phyloP scores from a whole-genome alignment of 306 rosid species.

The Lupinus albus region DNA sequence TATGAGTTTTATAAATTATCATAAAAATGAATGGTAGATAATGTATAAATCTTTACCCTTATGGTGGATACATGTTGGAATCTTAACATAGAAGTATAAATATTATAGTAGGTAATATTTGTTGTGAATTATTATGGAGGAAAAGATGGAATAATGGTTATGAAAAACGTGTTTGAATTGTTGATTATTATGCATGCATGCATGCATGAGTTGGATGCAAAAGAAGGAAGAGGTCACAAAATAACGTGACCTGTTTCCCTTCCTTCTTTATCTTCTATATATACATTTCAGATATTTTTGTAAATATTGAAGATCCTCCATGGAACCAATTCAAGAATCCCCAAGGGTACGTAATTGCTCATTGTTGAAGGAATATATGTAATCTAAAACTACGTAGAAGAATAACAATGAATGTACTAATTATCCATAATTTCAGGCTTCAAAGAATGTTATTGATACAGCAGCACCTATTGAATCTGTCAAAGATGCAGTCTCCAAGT shows the following conservation, averaged over 20 bases:
- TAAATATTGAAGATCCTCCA: conserved; percentile 24
- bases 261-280: too few species aligned
- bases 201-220: conserved; percentile 34
- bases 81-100: too few species aligned
- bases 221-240: conserved; percentile 27
- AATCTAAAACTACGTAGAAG: neutral
- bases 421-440: conserved; percentile 12
- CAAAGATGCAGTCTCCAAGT: conserved; percentile 49
- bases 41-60: too few species aligned
- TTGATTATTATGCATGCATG: too few species aligned
- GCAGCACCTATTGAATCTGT: conserved; percentile 52
- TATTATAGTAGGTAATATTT: neutral
- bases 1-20: too few species aligned
- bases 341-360: conserved; percentile 43
- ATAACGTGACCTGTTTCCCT: conserved; percentile 28
- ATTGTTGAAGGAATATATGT: conserved; percentile 12
- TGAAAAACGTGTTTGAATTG: conserved; percentile 48
- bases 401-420: neutral
- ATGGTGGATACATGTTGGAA: too few species aligned
- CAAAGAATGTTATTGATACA: conserved; percentile 43
- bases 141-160: neutral
- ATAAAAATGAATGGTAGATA: too few species aligned
- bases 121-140: neutral
- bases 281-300: conserved; percentile 35
- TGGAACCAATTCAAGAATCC: conserved; percentile 41